These are phyloP conservation scores for Naegleria fowleri DNA, from an alignment of 208 protist species.

Conservation along the genomic window DNA sequence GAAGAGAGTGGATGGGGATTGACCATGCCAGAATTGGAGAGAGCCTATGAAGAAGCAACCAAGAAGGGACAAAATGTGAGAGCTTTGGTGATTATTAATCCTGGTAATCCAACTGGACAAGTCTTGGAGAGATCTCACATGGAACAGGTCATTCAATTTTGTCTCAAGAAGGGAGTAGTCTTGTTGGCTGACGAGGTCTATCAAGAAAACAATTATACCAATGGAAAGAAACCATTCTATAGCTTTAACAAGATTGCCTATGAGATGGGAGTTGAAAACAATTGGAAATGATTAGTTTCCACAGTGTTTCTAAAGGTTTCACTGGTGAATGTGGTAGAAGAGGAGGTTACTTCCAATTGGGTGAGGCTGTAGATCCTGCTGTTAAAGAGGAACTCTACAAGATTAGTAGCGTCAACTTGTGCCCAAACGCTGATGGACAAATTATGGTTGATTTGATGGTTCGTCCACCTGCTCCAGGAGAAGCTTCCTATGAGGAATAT, in stretches of 20 bases:
- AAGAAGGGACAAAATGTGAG: slow-evolving; percentile 68
- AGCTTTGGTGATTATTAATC: slow-evolving; percentile 96
- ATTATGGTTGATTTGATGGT: slow-evolving; percentile 89
- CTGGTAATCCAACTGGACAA: slow-evolving; percentile 96
- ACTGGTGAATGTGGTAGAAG: slow-evolving; percentile 94
- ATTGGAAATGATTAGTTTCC: slow-evolving; percentile 89
- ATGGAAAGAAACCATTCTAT: slow-evolving; percentile 60
- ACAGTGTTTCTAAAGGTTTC: slow-evolving; percentile 97
- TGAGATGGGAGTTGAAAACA: not conserved
- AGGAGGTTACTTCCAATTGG: slow-evolving; percentile 93
- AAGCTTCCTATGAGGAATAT: slow-evolving; percentile 79
- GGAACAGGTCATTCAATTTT: slow-evolving; percentile 62
- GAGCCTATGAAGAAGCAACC: slow-evolving; percentile 54
- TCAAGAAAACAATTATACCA: slow-evolving; percentile 93
- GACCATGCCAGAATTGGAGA: slow-evolving; percentile 56
- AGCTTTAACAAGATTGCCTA: slow-evolving; percentile 76
- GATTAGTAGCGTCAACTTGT: slow-evolving; percentile 86
- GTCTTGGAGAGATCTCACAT: slow-evolving; percentile 68
- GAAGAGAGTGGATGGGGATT: slow-evolving; percentile 83
- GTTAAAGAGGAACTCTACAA: slow-evolving; percentile 85
- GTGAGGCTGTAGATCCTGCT: slow-evolving; percentile 44
- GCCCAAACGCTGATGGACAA: slow-evolving; percentile 92
- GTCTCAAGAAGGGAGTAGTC: slow-evolving; percentile 58
- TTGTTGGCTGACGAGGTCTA: slow-evolving; percentile 98
- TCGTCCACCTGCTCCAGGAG: slow-evolving; percentile 76